Base-by-base conservation (phyloP, 2,329 filamentous ascomycete genomes). In the Coniochaeta pulveracea region DNA sequence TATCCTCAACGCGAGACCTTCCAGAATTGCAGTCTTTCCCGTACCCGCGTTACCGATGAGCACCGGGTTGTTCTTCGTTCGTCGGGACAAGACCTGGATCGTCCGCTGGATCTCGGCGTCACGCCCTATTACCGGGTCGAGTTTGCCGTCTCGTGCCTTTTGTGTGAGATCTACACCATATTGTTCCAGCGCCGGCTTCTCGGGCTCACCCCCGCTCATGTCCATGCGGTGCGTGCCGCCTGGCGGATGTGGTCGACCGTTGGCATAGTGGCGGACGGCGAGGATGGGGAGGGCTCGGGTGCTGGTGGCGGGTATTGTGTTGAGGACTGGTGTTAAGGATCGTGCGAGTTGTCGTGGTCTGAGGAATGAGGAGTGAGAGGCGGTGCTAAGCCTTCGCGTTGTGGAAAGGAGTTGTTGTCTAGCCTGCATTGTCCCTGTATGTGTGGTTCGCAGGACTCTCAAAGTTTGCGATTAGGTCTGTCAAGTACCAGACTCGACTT, bases 181-280 rank as follows among this genome's bases (percentile, higher is more conserved):
- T 55, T 93, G 75, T 55, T 96, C 89, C 33, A 96, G 61, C 1
- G 91, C 88, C 3, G 88, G 67, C 58, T 95, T 94, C 56, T 95
- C 67, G 27, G 72, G 69, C 45, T 72, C 72, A 18, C 66, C 81
- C 35, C 85, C 74, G n/a, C n/a, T n/a, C 52, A 96, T 60, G 52
- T 96, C 78, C 88, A 96, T 96, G 43, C 81, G 82, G 58, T 95
- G 85, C 1, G 86, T 95, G 36, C 88, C 88, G 33, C 89, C 89
- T 0, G 89, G 86, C 2, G 86, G 88, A 43, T 91, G 85, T 40
- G 86, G 84, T 38, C 80, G 67, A 47, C 82, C 80, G 64, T 76
- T 77, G 38, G 77, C 69, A 57, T 82, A 83, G 30, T 49, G 56
- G 35, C 78, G 67, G 10, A 57, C 44, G 10, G 58, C 45, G 24